These are phyloP conservation scores for Dendrobium chrysotoxum DNA, from an alignment of 106 monocot species.

Conservation along the genomic window DNA sequence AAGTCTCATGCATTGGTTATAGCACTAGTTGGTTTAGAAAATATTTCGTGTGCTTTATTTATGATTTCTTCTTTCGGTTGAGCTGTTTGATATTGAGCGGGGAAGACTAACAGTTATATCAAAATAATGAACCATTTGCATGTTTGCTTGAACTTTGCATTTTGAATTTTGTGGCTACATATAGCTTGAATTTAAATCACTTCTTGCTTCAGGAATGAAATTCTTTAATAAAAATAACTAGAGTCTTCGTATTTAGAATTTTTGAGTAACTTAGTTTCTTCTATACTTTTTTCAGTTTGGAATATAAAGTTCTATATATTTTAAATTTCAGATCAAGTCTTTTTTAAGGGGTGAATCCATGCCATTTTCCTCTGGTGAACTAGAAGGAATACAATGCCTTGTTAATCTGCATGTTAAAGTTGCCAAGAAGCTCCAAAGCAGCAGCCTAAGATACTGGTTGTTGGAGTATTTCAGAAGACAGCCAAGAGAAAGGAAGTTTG, in stretches of 20 bases:
- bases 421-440: slow-evolving; percentile 61
- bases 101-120: not conserved
- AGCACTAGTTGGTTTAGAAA: not conserved
- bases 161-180: no score
- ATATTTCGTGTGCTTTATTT: not conserved
- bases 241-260: not conserved
- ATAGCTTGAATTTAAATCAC: not conserved
- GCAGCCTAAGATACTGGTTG: slow-evolving; percentile 80
- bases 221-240: not conserved
- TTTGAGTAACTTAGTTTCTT: not conserved
- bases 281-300: not conserved
- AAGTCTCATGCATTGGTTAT: not conserved
- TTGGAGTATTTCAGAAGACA: slow-evolving; percentile 89
- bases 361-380: slow-evolving; percentile 78
- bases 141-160: not conserved
- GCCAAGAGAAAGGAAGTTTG: slow-evolving; percentile 53
- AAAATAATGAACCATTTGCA: not conserved
- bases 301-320: not conserved
- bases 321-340: slow-evolving; percentile 67
- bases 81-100: not conserved
- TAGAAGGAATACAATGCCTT: slow-evolving; percentile 62
- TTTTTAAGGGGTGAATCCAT: slow-evolving; percentile 73
- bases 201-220: not conserved
- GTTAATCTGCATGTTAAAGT: slow-evolving; percentile 69
- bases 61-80: not conserved